Evolutionary conservation across 306 rosid genomes (phyloP).

Genomic region (Rosa lucieae): DNA sequence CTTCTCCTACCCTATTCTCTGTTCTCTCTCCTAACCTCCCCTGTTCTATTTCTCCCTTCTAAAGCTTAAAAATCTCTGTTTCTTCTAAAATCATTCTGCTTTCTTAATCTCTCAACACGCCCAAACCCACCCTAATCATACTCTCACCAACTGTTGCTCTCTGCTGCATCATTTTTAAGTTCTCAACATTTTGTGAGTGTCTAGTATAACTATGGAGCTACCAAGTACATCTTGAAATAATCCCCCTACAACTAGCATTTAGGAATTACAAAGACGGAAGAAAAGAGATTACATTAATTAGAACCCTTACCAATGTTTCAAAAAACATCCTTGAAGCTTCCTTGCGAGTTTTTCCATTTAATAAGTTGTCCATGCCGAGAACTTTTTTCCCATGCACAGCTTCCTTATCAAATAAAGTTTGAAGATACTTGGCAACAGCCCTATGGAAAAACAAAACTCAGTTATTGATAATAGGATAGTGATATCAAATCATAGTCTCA

Average conservation of each 20-base stretch:
- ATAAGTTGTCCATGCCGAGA: slow-evolving; percentile 67
- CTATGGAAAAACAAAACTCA: slow-evolving; percentile 37
- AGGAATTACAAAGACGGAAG: background rate
- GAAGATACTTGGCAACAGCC: slow-evolving; percentile 97
- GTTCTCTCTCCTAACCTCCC: too few relatives aligned
- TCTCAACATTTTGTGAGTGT: background rate
- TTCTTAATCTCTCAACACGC: too few relatives aligned
- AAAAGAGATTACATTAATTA: background rate
- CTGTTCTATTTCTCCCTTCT: too few relatives aligned
- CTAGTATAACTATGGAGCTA: background rate
- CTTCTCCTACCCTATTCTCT: too few relatives aligned
- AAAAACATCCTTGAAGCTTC: slow-evolving; percentile 84
- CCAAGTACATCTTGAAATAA: background rate
- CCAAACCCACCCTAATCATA: too few relatives aligned
- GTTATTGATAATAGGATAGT: background rate
- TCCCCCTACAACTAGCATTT: background rate
- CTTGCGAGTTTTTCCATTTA: slow-evolving; percentile 68
- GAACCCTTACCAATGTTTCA: slow-evolving; percentile 68
- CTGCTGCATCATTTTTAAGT: background rate
- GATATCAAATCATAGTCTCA: background rate
- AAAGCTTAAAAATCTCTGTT: too few relatives aligned
- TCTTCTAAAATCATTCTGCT: too few relatives aligned
- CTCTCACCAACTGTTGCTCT: too few relatives aligned
- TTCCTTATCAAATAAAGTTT: slow-evolving; percentile 78
- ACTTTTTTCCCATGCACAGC: slow-evolving; percentile 54